phyloP scores from a whole-genome alignment of 768 basidiomycete genomes.

The Coprinellus micaceus region DNA sequence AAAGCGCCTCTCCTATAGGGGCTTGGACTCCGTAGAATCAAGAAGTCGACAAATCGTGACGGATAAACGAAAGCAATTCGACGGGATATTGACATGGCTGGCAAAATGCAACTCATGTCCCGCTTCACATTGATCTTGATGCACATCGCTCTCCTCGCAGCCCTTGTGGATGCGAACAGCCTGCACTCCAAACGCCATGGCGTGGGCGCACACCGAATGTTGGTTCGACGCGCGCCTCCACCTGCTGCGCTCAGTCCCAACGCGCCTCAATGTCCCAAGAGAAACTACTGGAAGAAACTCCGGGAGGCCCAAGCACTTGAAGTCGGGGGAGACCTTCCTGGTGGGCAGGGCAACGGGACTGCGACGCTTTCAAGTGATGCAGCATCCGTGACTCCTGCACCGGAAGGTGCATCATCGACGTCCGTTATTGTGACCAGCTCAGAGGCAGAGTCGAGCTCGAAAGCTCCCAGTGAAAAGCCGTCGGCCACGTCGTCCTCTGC shows the following conservation, averaged over 20 bases:
- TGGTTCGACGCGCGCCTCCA: too few relatives aligned
- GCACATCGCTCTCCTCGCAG: too few relatives aligned
- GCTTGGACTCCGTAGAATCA: too few relatives aligned
- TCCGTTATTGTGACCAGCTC: not conserved
- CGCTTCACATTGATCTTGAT: too few relatives aligned
- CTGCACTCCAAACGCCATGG: too few relatives aligned
- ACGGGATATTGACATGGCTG: too few relatives aligned
- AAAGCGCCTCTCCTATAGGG: too few relatives aligned
- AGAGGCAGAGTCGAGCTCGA: not conserved
- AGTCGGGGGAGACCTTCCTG: not conserved
- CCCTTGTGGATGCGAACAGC: too few relatives aligned
- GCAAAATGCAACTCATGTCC: too few relatives aligned
- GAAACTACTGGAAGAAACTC: conserved; percentile 1
- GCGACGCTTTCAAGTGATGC: not conserved
- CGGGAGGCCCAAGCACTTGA: not conserved
- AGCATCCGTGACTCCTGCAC: not conserved
- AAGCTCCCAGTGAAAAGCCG: not conserved
- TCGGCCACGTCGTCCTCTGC: not conserved
- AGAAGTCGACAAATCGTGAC: too few relatives aligned
- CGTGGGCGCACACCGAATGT: too few relatives aligned
- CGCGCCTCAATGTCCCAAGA: not conserved
- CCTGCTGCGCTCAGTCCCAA: not conserved
- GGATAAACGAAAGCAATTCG: too few relatives aligned
- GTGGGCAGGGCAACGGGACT: not conserved
- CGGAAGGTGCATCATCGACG: not conserved